Evolutionary conservation across 2,329 filamentous ascomycete species (phyloP).

Genomic region (Lachnellula cervina): DNA sequence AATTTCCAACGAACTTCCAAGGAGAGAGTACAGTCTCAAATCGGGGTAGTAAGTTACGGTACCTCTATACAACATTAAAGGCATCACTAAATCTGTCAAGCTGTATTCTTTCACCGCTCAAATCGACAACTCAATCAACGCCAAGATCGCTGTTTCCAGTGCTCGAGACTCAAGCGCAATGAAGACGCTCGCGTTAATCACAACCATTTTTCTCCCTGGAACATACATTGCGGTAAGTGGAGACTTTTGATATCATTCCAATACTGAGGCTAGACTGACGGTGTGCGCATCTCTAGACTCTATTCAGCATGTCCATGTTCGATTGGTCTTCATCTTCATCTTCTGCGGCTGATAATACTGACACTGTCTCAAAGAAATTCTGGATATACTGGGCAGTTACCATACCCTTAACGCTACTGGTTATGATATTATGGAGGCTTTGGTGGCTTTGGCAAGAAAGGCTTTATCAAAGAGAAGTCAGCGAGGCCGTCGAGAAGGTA

Average conservation of each 20-base stretch:
- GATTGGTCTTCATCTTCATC: not conserved
- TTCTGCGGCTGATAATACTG: not conserved
- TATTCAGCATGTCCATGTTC: slow-evolving; percentile 1
- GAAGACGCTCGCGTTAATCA: slow-evolving; percentile 23
- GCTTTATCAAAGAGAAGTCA: not conserved
- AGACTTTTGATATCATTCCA: not conserved
- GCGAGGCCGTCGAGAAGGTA: not conserved
- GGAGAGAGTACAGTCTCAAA: slow-evolving; percentile 2
- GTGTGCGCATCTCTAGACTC: not conserved
- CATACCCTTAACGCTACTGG: not conserved
- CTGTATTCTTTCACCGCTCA: not conserved
- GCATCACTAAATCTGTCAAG: not conserved
- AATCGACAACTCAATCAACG: slow-evolving; percentile 5
- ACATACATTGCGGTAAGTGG: slow-evolving; percentile 46
- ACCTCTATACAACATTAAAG: not conserved
- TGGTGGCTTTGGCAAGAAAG: not conserved
- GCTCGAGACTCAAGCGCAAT: slow-evolving; percentile 32
- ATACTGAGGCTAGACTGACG: not conserved
- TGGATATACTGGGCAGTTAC: slow-evolving; percentile 2
- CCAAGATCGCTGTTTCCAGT: slow-evolving; percentile 3
- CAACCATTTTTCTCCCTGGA: slow-evolving; percentile 51
- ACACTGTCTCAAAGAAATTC: not conserved
- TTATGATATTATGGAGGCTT: not conserved
- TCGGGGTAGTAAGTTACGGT: not conserved
- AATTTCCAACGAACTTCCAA: not conserved